These are phyloP conservation scores for Aspergillus costaricaensis DNA, from an alignment of 2,329 filamentous ascomycete species.

Conservation along the genomic window DNA sequence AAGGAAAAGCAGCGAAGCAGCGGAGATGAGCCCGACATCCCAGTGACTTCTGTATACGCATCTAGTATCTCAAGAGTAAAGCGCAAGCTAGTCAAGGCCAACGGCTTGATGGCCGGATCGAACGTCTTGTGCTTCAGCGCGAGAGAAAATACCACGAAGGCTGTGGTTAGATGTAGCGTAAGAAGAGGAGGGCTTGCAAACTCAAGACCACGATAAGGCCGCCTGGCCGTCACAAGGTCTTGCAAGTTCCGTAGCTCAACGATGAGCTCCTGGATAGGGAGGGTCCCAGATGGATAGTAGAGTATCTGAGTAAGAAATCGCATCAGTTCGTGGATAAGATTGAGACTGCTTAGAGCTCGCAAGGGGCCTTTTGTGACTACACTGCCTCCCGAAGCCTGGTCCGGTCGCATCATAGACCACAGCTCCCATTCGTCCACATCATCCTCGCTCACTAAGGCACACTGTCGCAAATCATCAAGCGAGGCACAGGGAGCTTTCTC, in stretches of 20 bases:
- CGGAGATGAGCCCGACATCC: conserved; percentile 10
- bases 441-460: conserved; percentile 16
- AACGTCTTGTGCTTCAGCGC: neutral
- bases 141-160: conserved; percentile 16
- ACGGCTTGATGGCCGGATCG: neutral
- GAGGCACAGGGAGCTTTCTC: conserved; percentile 11
- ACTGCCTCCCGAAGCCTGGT: neutral
- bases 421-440: conserved; percentile 24
- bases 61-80: conserved; percentile 11
- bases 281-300: neutral
- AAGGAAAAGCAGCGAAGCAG: conserved; percentile 18
- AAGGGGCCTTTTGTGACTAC: neutral
- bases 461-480: conserved; percentile 7
- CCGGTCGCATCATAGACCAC: conserved; percentile 10
- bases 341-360: neutral
- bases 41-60: conserved; percentile 16
- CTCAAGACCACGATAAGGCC: conserved; percentile 2
- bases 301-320: neutral
- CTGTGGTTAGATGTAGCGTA: conserved; percentile 17
- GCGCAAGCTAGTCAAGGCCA: neutral
- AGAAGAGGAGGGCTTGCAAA: conserved; percentile 17
- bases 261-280: neutral
- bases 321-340: neutral
- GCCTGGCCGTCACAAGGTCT: neutral
- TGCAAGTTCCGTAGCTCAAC: neutral